Evolutionary conservation across 805 yeast genomes (phyloP).

Genomic region (Schizosaccharomyces octosporus): DNA sequence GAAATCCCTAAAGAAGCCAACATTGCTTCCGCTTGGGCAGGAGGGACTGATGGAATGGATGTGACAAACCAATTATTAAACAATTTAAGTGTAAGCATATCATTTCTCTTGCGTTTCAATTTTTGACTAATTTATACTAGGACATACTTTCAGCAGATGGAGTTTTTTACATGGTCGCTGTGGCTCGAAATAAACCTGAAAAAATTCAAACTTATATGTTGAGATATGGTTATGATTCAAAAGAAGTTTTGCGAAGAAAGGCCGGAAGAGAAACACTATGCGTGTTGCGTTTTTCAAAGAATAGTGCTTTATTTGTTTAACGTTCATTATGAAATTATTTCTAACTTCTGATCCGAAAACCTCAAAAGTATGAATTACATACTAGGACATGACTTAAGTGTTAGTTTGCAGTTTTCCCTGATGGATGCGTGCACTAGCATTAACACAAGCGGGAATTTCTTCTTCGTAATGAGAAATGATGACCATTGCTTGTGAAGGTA

Average conservation of each 20-base stretch:
- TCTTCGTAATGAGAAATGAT: conserved; percentile 1
- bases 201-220: background rate
- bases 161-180: conserved; percentile 2
- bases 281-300: background rate
- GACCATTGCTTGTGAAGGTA: conserved; percentile 1
- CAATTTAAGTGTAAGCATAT: background rate
- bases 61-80: background rate
- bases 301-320: background rate
- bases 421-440: background rate
- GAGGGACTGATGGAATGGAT: background rate
- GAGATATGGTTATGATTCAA: background rate
- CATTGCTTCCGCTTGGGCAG: conserved; percentile 3
- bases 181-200: background rate
- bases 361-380: background rate
- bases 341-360: too few species aligned
- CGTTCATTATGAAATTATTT: too few species aligned
- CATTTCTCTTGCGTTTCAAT: too few species aligned
- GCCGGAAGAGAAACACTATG: conserved; percentile 1
- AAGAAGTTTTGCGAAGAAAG: background rate
- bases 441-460: background rate
- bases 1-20: background rate
- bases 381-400: background rate
- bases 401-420: background rate
- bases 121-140: background rate
- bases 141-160: background rate